Evolutionary conservation across 108 stramenopile genomes (phyloP).

Genomic region (Cyclotella choctawhatcheeana): DNA sequence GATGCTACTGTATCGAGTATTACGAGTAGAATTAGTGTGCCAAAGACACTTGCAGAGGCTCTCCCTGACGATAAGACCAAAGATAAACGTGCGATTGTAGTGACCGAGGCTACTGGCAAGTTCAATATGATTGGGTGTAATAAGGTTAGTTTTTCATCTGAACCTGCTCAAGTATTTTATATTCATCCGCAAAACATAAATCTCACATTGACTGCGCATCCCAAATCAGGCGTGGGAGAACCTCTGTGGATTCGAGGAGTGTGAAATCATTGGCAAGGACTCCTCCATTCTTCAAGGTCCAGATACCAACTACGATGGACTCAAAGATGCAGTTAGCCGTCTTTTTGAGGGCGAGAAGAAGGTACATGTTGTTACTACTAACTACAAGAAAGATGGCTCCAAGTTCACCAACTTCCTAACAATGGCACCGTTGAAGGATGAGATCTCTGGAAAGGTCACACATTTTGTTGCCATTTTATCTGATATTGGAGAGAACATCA

Average conservation of each 20-base stretch:
- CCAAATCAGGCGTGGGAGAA: slow-evolving; percentile 30
- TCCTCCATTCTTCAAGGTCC: slow-evolving; percentile 26
- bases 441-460: slow-evolving; percentile 20
- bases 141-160: too few species aligned
- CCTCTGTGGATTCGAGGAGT: slow-evolving; percentile 30
- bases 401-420: slow-evolving; percentile 26
- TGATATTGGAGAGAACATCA: slow-evolving; percentile 11
- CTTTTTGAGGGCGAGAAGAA: slow-evolving; percentile 30
- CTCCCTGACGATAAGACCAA: slow-evolving; percentile 18
- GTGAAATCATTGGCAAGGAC: slow-evolving; percentile 25
- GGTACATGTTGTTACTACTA: slow-evolving; percentile 26
- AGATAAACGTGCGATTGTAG: slow-evolving; percentile 33
- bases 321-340: slow-evolving; percentile 18
- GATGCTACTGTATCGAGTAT: slow-evolving; percentile 15
- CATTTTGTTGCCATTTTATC: slow-evolving; percentile 15
- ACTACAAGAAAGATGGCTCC: slow-evolving; percentile 26
- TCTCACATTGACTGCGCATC: too few species aligned
- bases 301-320: slow-evolving; percentile 26
- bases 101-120: slow-evolving; percentile 27
- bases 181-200: too few species aligned
- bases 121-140: slow-evolving; percentile 37
- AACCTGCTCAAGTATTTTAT: too few species aligned
- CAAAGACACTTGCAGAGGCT: slow-evolving; percentile 16
- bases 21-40: not conserved
- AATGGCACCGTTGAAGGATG: slow-evolving; percentile 29